Evolutionary conservation across 352 stramenopile species (phyloP), one percentile per base, ranked within the genome.

Genomic region (Thraustochytrium sp.): DNA sequence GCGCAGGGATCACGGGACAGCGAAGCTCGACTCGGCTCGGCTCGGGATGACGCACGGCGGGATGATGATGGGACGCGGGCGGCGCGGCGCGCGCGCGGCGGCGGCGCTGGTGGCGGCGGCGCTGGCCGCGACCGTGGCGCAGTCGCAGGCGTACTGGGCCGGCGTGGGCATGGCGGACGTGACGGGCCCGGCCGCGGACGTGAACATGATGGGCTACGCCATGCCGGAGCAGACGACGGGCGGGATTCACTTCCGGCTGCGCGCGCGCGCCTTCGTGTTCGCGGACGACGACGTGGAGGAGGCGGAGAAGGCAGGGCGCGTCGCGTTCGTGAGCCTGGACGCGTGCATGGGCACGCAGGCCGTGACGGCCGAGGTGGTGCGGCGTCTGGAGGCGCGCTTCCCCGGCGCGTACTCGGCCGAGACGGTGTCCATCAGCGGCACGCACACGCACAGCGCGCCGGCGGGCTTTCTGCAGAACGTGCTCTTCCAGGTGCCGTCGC

Each of bases 381-480:
- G 55, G 11, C 88, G 89, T 0, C 87, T 97, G 3, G 83, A 90
- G 53, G 63, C 86, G 2, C 87, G 94, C 44, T 72, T 85, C 37
- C 54, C 34, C 44, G 82, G 54, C 16, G 29, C 85, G 2, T 87
- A 86, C 75, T 86, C 44, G 29, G 42, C 78, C 46, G 86, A 92
- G 48, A 97, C 95, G 85, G 87, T 96, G 59, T 92, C 93, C 87
- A 87, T 97, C 63, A 95, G 88, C 73, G 93, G 92, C 38, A 97
- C 93, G 11, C 94, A 97, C 86, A 97, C 93, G 56, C 94, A 97
- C 84, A 96, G 91, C 82, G 90, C 90, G 29, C 92, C 93, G 2
- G 93, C 91, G 1, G 94, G 94, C 0, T 92, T 96, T 34, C 94
- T 94, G 11, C 92, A 97, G 86, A 96, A 97, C 87, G 91, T 94